Base-by-base conservation (phyloP, 2,329 filamentous ascomycete genomes). In the Pseudonectria buxi region DNA sequence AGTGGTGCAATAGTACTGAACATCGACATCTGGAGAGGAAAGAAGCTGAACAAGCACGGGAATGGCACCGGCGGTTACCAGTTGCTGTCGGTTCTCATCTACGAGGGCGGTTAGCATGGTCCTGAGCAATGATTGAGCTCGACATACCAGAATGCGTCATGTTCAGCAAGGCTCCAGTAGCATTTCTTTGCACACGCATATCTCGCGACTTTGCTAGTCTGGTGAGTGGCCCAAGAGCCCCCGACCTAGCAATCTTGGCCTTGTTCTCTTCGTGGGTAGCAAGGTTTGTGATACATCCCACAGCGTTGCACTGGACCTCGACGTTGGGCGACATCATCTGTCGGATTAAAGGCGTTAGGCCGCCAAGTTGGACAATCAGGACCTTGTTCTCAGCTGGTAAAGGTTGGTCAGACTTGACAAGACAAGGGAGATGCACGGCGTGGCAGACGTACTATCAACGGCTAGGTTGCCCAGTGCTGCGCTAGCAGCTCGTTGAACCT, bases 231-330 rank as follows among this genome's bases (percentile, higher is more conserved):
- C 84, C 86, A 37, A 98, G 72, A 36, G 92, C 92, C 39, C 92
- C 92, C 4, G 92, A 98, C 43, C 87, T 79, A 49, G 92, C 92
- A 61, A 98, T 98, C 68, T 94, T 95, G 39, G 92, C 89, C 68
- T 98, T 98, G 69, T 98, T 98, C 52, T 96, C 92, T 66, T 98
- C 92, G 56, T 98, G 92, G 3, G 92, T 98, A 36, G 92, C 92
- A 37, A 98, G 68, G 58, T 98, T 98, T 30, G 92, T 98, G 61
- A 98, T 98, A 68, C 92, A 98, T 33, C 92, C 92, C 42, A 98
- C 92, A 28, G 92, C 92, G 62, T 98, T 98, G 71, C 92, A 98
- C 65, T 98, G 92, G 16, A 98, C 92, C 61, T 98, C 92, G 50
- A 98, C 92, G 54, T 98, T 98, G 30, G 83, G 78, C 37, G 90